These are phyloP conservation scores for Prunus fruticosa DNA, from an alignment of 306 rosid species.

Conservation along the genomic window DNA sequence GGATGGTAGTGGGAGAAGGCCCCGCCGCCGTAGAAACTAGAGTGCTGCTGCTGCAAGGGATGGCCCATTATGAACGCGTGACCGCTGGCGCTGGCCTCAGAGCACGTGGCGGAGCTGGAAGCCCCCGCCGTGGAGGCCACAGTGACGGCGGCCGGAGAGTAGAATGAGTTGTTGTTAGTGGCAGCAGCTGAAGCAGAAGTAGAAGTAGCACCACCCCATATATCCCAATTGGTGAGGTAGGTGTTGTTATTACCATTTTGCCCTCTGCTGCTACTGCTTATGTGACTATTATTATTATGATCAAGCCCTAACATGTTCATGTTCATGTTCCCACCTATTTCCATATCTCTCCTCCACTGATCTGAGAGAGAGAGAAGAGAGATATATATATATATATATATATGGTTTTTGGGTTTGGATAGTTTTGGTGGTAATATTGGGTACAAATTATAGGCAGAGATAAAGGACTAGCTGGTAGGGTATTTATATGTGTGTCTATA, in stretches of 20 bases:
- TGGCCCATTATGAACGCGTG: neutral
- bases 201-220: constrained; percentile 37
- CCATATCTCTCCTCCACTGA: constrained; percentile 25
- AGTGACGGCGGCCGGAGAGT: neutral
- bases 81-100: neutral
- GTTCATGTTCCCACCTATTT: constrained; percentile 46
- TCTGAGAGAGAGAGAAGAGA: neutral
- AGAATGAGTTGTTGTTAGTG: neutral
- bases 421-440: neutral
- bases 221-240: constrained; percentile 40
- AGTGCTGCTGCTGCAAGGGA: neutral
- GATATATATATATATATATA: no score
- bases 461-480: neutral
- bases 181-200: constrained; percentile 17
- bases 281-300: neutral
- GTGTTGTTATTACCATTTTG: constrained; percentile 34
- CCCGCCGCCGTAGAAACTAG: neutral
- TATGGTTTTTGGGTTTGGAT: neutral
- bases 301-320: constrained; percentile 37
- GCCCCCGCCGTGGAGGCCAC: neutral
- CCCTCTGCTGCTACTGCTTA: constrained; percentile 32
- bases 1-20: constrained; percentile 36
- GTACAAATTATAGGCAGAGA: neutral
- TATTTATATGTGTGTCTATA: no score
- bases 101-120: neutral